Conservation (phyloP, 2,329 filamentous ascomycete species). For the Sporothrix euskadiensis region DNA sequence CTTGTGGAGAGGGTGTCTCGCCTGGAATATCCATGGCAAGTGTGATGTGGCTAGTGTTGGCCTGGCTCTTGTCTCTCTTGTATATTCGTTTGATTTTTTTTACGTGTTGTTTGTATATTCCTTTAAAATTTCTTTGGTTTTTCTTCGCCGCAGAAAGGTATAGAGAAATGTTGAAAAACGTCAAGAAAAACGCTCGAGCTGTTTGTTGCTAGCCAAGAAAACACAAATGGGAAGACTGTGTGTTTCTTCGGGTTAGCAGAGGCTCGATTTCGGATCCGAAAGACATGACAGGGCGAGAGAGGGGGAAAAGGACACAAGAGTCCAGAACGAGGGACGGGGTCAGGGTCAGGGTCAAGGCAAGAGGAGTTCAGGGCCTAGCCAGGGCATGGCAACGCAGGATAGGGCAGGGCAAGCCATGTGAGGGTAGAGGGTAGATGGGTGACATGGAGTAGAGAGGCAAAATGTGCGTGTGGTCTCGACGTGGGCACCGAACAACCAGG, state of each 20-base stretch:
- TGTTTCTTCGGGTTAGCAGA: constrained; percentile 23
- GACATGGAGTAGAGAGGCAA: neutral
- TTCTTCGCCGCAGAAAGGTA: neutral
- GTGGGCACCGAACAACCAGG: constrained; percentile 21
- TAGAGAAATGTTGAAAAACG: neutral
- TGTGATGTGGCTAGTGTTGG: neutral
- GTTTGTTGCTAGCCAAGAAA: neutral
- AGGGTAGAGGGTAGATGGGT: neutral
- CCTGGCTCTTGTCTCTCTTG: neutral
- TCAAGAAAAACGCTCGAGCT: neutral
- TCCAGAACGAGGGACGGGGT: neutral
- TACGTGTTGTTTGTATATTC: neutral
- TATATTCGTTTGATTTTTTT: neutral
- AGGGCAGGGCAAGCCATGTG: constrained; percentile 7
- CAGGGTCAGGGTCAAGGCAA: constrained; percentile 1
- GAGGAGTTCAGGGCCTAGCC: neutral
- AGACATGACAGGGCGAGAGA: constrained; percentile 12
- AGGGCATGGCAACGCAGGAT: neutral
- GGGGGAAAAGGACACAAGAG: neutral
- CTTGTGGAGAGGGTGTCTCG: constrained; percentile 23
- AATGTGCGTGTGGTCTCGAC: neutral
- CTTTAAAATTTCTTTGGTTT: neutral
- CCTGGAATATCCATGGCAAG: neutral
- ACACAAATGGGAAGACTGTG: constrained; percentile 8
- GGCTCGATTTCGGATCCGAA: constrained; percentile 27